Percentiles rank a stretch among this genome's conserved stretches.
Conservation (phyloP, 2,329 filamentous ascomycete genomes). For the Rhynchosporium secalis region DNA sequence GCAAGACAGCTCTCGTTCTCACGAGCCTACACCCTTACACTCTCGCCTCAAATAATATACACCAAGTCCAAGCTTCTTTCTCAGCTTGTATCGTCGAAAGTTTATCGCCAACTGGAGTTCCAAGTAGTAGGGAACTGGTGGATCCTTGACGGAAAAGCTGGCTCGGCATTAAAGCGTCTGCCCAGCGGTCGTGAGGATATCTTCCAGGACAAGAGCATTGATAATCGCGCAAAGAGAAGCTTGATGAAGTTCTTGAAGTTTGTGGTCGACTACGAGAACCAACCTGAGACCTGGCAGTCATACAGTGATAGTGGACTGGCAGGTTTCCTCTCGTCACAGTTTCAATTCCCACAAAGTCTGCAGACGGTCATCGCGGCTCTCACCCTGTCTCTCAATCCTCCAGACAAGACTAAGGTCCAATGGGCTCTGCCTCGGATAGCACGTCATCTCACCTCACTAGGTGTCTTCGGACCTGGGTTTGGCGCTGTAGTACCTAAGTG, state of each 20-base stretch:
- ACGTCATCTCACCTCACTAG: slow-evolving; percentile 82
- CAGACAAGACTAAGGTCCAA: slow-evolving; percentile 55
- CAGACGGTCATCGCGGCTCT: slow-evolving; percentile 68
- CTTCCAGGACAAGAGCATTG: slow-evolving; percentile 74
- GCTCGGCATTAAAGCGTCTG: slow-evolving; percentile 61
- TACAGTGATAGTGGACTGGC: slow-evolving; percentile 56
- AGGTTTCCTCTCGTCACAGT: slow-evolving; percentile 59
- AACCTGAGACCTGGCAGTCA: slow-evolving; percentile 57
- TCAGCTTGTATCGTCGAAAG: slow-evolving; percentile 82
- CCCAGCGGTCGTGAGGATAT: slow-evolving; percentile 91
- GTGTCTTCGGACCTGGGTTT: slow-evolving; percentile 84
- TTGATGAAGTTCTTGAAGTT: slow-evolving; percentile 95
- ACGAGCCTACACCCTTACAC: slow-evolving; percentile 76
- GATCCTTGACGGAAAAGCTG: slow-evolving; percentile 53
- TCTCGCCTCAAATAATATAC: slow-evolving; percentile 87
- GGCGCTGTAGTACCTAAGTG: slow-evolving; percentile 90
- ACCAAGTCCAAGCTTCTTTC: slow-evolving; percentile 75
- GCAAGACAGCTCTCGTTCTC: slow-evolving; percentile 56
- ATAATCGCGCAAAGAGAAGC: slow-evolving; percentile 76
- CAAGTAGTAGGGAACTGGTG: slow-evolving; percentile 92
- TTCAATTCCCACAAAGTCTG: slow-evolving; percentile 67
- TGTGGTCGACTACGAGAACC: slow-evolving; percentile 69
- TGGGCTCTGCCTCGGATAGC: slow-evolving; percentile 73
- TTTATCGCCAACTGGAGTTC: slow-evolving; percentile 89
- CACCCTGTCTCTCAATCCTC: slow-evolving; percentile 66